Conservation (phyloP, 1,284 basidiomycete genomes). For the Phellopilus nigrolimitatus region DNA sequence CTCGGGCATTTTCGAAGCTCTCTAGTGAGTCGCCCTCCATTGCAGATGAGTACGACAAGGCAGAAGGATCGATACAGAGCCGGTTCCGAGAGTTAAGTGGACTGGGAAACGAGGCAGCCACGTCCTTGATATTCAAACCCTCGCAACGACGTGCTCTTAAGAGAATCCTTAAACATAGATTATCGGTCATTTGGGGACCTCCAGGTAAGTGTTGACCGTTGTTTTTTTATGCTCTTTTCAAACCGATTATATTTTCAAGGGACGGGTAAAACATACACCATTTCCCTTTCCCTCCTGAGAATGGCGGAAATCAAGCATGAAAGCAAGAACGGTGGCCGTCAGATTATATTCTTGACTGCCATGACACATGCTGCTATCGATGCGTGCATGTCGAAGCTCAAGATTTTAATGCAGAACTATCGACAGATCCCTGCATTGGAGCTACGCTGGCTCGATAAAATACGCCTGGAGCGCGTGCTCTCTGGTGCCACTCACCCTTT, state of each 20-base stretch:
- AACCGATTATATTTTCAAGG: slow-evolving; percentile 27
- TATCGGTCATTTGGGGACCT: slow-evolving; percentile 46
- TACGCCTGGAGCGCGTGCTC: slow-evolving; percentile 37
- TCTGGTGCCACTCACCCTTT: slow-evolving; percentile 36
- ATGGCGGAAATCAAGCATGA: slow-evolving; percentile 37
- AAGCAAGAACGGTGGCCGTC: slow-evolving; percentile 27
- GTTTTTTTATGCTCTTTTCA: neutral
- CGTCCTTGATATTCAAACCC: slow-evolving; percentile 36
- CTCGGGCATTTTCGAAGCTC: slow-evolving; percentile 33
- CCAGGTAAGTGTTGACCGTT: slow-evolving; percentile 32
- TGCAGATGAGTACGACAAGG: slow-evolving; percentile 28
- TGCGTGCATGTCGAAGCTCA: slow-evolving; percentile 38
- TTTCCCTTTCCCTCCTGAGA: slow-evolving; percentile 41
- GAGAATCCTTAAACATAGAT: slow-evolving; percentile 36
- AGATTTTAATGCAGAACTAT: slow-evolving; percentile 34
- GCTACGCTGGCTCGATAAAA: slow-evolving; percentile 36
- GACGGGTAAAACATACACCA: slow-evolving; percentile 48
- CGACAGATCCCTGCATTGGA: slow-evolving; percentile 33
- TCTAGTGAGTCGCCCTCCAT: slow-evolving; percentile 15
- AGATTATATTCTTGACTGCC: slow-evolving; percentile 43
- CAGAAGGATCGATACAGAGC: slow-evolving; percentile 34
- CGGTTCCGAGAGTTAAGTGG: slow-evolving; percentile 34
- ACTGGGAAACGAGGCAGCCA: slow-evolving; percentile 32
- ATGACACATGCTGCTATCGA: slow-evolving; percentile 49
- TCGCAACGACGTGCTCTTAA: slow-evolving; percentile 42